Evolutionary conservation across 108 stramenopile genomes (phyloP).

Genomic region (Nitzschia sp.): DNA sequence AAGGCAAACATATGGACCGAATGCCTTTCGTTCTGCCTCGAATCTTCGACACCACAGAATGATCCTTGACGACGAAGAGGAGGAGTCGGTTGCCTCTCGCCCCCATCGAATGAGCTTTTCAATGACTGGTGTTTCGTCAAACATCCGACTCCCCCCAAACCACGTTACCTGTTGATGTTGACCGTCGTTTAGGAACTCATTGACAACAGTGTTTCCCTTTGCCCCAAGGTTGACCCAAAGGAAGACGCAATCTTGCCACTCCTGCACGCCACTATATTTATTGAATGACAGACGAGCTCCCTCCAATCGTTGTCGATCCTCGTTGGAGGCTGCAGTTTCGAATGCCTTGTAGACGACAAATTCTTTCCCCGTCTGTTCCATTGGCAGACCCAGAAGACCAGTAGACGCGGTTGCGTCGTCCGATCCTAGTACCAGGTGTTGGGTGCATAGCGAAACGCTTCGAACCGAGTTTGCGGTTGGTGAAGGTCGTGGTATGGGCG

Average conservation of each 20-base stretch:
- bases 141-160: slow-evolving; percentile 79
- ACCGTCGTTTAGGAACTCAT: slow-evolving; percentile 60
- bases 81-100: slow-evolving; percentile 17
- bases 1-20: slow-evolving; percentile 53
- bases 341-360: slow-evolving; percentile 55
- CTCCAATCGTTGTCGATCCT: slow-evolving; percentile 41
- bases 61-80: slow-evolving; percentile 48
- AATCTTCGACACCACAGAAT: slow-evolving; percentile 75
- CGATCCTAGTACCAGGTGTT: slow-evolving; percentile 26
- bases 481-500: not conserved
- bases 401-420: not conserved
- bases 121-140: slow-evolving; percentile 62
- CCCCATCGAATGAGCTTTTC: slow-evolving; percentile 54
- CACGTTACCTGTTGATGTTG: slow-evolving; percentile 61
- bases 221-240: slow-evolving; percentile 69
- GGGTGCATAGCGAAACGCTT: slow-evolving; percentile 41
- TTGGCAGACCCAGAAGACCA: slow-evolving; percentile 46
- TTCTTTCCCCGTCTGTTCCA: slow-evolving; percentile 61
- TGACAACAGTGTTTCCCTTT: slow-evolving; percentile 33
- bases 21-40: slow-evolving; percentile 31
- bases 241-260: slow-evolving; percentile 70
- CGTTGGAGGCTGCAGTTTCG: not conserved
- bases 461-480: slow-evolving; percentile 56
- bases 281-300: slow-evolving; percentile 66
- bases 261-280: slow-evolving; percentile 81